Evolutionary conservation across 2,329 filamentous ascomycete genomes (phyloP).

Genomic region (Chrysoporthe cubensis): DNA sequence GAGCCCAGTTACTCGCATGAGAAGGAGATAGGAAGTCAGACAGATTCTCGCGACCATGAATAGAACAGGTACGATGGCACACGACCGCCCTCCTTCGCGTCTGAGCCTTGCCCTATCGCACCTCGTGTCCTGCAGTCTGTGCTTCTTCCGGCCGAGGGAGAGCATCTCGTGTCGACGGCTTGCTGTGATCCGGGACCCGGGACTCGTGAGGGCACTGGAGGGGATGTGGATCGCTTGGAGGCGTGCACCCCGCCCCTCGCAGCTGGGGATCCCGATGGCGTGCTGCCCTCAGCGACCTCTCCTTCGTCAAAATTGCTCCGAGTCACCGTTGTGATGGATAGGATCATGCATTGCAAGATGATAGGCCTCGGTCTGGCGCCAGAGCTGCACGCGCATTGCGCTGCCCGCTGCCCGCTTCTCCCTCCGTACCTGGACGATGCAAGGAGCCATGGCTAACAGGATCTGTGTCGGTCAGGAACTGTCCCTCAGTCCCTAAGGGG

Average conservation of each 20-base stretch:
- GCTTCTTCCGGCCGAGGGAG: slow-evolving; percentile 8
- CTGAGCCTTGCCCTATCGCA: slow-evolving; percentile 16
- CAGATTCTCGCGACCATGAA: slow-evolving; percentile 27
- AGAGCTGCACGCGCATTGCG: neutral
- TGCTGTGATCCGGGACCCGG: slow-evolving; percentile 2
- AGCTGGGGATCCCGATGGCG: slow-evolving; percentile 1
- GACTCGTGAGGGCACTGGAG: slow-evolving; percentile 1
- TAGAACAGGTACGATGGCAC: slow-evolving; percentile 30
- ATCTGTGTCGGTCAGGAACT: slow-evolving; percentile 47
- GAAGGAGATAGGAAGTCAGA: slow-evolving; percentile 3
- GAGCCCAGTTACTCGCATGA: neutral
- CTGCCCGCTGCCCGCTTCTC: neutral
- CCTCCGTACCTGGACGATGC: neutral
- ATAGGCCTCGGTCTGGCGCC: neutral
- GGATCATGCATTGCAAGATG: neutral
- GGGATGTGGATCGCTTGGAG: neutral
- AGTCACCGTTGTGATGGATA: neutral
- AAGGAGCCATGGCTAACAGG: slow-evolving; percentile 22
- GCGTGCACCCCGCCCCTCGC: slow-evolving; percentile 2
- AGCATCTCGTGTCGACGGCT: neutral
- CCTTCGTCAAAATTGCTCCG: neutral
- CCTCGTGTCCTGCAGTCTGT: neutral
- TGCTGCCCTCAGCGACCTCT: neutral
- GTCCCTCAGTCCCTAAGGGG: slow-evolving; percentile 66
- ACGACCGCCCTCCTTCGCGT: slow-evolving; percentile 22